Conservation (phyloP, 768 basidiomycete species). For the Auricularia auricula-judae region DNA sequence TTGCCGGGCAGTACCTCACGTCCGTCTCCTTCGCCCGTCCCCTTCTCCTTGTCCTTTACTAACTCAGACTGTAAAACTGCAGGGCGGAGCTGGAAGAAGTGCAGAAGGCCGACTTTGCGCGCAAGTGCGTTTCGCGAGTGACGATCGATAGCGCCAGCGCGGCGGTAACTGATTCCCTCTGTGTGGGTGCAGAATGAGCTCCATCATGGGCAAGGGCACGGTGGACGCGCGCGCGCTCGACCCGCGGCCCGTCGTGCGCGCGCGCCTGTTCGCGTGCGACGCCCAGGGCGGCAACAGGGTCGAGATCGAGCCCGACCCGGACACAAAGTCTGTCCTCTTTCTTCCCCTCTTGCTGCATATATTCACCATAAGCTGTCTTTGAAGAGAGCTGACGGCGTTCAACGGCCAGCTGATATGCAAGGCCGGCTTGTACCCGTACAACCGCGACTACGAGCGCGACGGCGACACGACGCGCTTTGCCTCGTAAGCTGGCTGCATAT, state of each 20-base stretch:
- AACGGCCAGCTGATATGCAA: not conserved
- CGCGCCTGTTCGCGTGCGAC: not conserved
- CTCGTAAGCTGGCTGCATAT: not conserved
- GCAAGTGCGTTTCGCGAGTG: not conserved
- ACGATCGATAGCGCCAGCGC: not conserved
- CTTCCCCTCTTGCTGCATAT: not conserved
- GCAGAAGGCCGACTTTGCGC: not conserved
- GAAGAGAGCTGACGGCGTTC: not conserved
- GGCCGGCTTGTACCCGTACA: not conserved
- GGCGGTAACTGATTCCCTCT: not conserved
- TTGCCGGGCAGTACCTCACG: no score
- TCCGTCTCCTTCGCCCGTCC: no score
- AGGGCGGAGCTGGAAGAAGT: not conserved
- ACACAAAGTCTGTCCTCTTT: not conserved
- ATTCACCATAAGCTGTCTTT: not conserved
- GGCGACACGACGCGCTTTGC: not conserved
- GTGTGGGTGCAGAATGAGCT: not conserved
- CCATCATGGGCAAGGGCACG: not conserved
- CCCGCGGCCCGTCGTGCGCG: not conserved
- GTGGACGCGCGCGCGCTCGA: not conserved
- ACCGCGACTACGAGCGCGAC: not conserved
- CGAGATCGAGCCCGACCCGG: not conserved
- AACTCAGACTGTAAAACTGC: not conserved
- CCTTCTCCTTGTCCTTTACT: no score
- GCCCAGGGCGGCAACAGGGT: not conserved